Conservation (phyloP, 768 basidiomycete species). For the Amanita fuliginea region DNA sequence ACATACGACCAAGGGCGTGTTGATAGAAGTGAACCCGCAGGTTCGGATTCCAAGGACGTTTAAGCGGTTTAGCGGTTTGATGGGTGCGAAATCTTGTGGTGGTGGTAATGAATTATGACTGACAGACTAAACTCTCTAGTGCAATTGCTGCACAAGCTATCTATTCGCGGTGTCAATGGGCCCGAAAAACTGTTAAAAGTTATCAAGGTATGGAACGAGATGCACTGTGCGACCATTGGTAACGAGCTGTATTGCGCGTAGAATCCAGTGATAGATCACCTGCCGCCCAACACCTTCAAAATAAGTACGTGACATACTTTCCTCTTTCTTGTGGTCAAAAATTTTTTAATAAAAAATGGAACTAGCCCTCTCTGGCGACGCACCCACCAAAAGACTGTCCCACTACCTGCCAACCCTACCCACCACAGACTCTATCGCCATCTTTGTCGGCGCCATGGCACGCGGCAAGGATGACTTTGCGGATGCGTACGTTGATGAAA, state of each 20-base stretch:
- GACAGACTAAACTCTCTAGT: constrained; percentile 35
- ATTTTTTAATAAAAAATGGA: background rate
- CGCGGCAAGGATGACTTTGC: constrained; percentile 95
- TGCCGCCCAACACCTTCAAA: constrained; percentile 93
- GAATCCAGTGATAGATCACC: constrained; percentile 93
- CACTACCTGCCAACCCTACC: constrained; percentile 80
- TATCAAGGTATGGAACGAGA: constrained; percentile 57
- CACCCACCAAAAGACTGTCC: constrained; percentile 70
- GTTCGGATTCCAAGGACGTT: constrained; percentile 97
- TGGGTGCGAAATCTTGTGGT: constrained; percentile 67
- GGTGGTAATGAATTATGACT: background rate
- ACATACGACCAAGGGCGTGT: constrained; percentile 89
- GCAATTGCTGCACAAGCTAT: constrained; percentile 92
- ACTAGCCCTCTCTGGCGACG: constrained; percentile 84
- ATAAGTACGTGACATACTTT: constrained; percentile 55
- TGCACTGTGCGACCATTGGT: background rate
- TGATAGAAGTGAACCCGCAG: constrained; percentile 98
- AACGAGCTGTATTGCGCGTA: constrained; percentile 15
- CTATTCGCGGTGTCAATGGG: constrained; percentile 92
- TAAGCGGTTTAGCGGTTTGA: constrained; percentile 95
- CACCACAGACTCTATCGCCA: constrained; percentile 79
- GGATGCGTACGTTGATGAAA: constrained; percentile 88
- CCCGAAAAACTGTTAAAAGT: constrained; percentile 96
- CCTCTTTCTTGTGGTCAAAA: background rate
- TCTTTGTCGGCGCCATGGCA: constrained; percentile 99